Percentiles rank a stretch among this genome's conserved stretches.
Conservation (phyloP, 2,329 filamentous ascomycete species). For the Ascochyta fabae region DNA sequence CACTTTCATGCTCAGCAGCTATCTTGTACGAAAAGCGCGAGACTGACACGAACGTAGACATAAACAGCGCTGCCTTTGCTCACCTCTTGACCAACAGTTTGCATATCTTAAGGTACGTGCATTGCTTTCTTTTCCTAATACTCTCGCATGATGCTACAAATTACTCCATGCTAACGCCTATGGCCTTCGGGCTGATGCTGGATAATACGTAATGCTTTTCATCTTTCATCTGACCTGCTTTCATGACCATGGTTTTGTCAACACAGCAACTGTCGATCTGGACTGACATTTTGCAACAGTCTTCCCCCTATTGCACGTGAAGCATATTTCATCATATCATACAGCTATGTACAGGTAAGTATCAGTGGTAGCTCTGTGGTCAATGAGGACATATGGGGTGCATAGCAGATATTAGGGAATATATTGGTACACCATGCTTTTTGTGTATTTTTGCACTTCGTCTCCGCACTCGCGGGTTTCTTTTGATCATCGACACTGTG, state of each 20-base stretch:
- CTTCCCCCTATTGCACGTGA: background rate
- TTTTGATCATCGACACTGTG: slow-evolving; percentile 1
- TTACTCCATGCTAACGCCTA: slow-evolving; percentile 50
- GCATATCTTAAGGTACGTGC: slow-evolving; percentile 19
- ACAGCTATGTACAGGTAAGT: background rate
- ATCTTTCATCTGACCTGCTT: slow-evolving; percentile 48
- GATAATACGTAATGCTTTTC: slow-evolving; percentile 47
- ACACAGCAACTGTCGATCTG: slow-evolving; percentile 2
- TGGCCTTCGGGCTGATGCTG: slow-evolving; percentile 43
- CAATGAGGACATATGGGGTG: background rate
- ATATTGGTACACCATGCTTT: background rate
- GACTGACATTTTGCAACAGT: slow-evolving; percentile 7
- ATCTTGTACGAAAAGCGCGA: background rate
- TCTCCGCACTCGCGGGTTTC: slow-evolving; percentile 6
- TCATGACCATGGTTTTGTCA: background rate
- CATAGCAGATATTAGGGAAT: slow-evolving; percentile 2
- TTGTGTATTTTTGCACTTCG: background rate
- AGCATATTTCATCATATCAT: background rate
- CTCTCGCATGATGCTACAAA: slow-evolving; percentile 43
- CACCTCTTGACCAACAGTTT: background rate
- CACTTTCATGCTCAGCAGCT: background rate
- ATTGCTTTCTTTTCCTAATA: slow-evolving; percentile 1
- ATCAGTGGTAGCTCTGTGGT: background rate
- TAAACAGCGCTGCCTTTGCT: background rate
- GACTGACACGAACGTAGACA: slow-evolving; percentile 26